Base-by-base conservation (phyloP, 2,329 filamentous ascomycete genomes). In the Trichoderma breve region DNA sequence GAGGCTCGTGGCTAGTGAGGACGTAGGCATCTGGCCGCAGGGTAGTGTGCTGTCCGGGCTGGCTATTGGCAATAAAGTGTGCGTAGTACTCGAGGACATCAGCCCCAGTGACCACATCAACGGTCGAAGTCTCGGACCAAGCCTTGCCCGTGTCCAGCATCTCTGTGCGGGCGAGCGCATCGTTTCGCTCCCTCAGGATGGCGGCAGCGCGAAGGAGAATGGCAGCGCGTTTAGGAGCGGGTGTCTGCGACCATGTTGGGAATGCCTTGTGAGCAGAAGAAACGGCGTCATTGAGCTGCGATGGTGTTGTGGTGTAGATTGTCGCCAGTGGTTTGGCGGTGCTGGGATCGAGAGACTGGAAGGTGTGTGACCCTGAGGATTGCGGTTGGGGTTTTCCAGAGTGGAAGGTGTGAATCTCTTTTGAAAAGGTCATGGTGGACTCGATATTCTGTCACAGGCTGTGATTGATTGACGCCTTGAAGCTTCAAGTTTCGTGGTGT, bases 1-100 rank as follows among this genome's bases (percentile, higher is more conserved):
- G 84, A 6, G 94, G 87, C 76, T 93, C 92, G 80, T 96, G 95
- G 78, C 89, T 91, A 12, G 92, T 95, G 81, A 95, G 94, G 47
- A 96, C 89, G 88, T 91, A 94, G 4, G 93, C 93, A 75, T 93
- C 91, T 65, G 90, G 86, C 51, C 94, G 87, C 55, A 97, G 85
- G 71, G 90, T 89, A 62, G 91, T 90, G 24, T 92, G 92, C 81
- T 95, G 93, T 72, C 93, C 93, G 77, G 95, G 94, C 74, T 95
- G 83, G 24, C 93, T 92, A 70, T 93, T 93, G 28, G 91, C 93
- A 58, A 95, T 89, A 69, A 94, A 84, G 78, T 93, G 92, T 72
- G 93, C 93, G 81, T 93, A 97, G 84, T 94, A 97, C 80, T 96
- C 93, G 73, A 97, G 86, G 34, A 95, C 93, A 80, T 97, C 94